These are phyloP conservation scores for Zarea fungicola DNA, from an alignment of 2,329 filamentous ascomycete genomes.

Conservation along the genomic window DNA sequence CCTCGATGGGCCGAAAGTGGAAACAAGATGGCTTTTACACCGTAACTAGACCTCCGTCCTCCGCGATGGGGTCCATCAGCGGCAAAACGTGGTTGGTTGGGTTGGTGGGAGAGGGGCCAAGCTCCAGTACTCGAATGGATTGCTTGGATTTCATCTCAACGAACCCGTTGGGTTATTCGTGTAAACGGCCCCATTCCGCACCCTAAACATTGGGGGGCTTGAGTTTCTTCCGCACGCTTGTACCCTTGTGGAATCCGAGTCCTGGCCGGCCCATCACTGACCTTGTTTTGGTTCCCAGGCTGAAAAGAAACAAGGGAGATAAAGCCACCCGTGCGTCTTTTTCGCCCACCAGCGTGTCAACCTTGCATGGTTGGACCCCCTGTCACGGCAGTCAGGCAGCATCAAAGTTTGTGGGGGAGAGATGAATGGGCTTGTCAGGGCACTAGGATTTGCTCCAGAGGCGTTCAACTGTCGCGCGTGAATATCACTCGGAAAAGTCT, in stretches of 20 bases:
- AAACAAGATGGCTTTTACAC: neutral
- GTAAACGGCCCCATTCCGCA: conserved; percentile 10
- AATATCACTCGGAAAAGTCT: neutral
- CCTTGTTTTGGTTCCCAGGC: neutral
- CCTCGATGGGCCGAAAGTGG: conserved; percentile 4
- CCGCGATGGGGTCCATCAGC: neutral
- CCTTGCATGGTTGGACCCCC: neutral
- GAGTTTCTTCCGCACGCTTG: neutral
- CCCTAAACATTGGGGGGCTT: neutral
- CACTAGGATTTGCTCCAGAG: neutral
- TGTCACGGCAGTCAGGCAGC: neutral
- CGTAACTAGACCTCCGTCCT: neutral
- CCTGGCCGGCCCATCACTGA: too few relatives aligned
- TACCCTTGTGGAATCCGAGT: too few relatives aligned
- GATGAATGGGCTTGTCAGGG: neutral
- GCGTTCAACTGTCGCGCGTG: neutral
- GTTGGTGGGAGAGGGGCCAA: neutral
- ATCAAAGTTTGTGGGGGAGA: neutral
- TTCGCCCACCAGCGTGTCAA: neutral
- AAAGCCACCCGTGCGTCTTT: neutral
- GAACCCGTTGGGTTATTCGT: conserved; percentile 8
- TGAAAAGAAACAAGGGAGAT: neutral
- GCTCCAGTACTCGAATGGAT: conserved; percentile 2
- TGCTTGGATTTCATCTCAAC: neutral
- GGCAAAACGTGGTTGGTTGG: conserved; percentile 1